Evolutionary conservation across 768 basidiomycete genomes (phyloP).

Genomic region (Termitomyces sp.): DNA sequence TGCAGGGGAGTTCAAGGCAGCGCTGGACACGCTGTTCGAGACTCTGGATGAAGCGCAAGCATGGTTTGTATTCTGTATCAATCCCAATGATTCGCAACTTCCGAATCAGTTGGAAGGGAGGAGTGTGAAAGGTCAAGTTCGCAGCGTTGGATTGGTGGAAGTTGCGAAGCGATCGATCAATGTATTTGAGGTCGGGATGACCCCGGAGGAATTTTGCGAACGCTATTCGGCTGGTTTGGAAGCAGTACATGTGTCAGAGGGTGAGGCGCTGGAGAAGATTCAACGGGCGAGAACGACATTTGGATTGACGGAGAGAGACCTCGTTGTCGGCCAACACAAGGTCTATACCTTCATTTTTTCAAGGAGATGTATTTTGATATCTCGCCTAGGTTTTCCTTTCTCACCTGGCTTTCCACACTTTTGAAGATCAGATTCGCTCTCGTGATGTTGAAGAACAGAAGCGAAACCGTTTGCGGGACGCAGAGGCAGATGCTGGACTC

Average conservation of each 20-base stretch:
- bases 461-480: slow-evolving; percentile 71
- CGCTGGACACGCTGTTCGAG: slow-evolving; percentile 80
- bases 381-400: slow-evolving; percentile 76
- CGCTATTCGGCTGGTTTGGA: slow-evolving; percentile 71
- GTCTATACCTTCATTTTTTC: slow-evolving; percentile 34
- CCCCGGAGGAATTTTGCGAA: slow-evolving; percentile 79
- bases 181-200: slow-evolving; percentile 82
- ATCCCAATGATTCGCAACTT: slow-evolving; percentile 92
- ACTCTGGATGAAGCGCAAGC: slow-evolving; percentile 85
- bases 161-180: slow-evolving; percentile 62
- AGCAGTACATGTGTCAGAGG: slow-evolving; percentile 52
- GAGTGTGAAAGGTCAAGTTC: slow-evolving; percentile 87
- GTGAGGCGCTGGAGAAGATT: slow-evolving; percentile 52
- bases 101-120: slow-evolving; percentile 93
- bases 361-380: background rate
- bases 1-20: slow-evolving; percentile 82
- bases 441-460: slow-evolving; percentile 85
- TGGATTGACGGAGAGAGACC: slow-evolving; percentile 59
- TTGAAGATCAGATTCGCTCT: slow-evolving; percentile 84
- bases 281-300: slow-evolving; percentile 53
- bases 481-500: slow-evolving; percentile 66
- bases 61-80: slow-evolving; percentile 91
- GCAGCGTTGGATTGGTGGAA: slow-evolving; percentile 74
- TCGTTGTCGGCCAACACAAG: slow-evolving; percentile 81
- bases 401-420: slow-evolving; percentile 76